Conservation (phyloP, 2,329 filamentous ascomycete genomes). For the Furcasterigmium sp. region DNA sequence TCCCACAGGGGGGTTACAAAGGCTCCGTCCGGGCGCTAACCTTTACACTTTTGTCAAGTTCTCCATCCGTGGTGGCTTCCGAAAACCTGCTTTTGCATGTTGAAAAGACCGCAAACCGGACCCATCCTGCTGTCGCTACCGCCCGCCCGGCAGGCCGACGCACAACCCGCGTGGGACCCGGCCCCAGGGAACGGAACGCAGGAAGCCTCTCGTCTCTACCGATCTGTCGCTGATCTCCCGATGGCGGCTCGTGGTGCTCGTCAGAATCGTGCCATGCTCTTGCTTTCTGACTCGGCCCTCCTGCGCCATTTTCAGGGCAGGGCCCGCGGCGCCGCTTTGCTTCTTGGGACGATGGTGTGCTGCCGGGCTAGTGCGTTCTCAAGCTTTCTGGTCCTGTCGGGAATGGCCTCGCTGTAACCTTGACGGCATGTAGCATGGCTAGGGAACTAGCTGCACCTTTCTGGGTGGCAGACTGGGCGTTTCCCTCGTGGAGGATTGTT, state of each 20-base stretch:
- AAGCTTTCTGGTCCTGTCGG: no score
- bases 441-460: no score
- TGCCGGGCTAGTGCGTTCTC: no score
- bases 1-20: no score
- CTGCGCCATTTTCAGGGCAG: background rate
- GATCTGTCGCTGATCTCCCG: background rate
- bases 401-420: no score
- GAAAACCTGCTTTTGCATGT: slow-evolving; percentile 1
- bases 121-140: background rate
- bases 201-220: background rate
- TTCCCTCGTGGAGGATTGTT: no score
- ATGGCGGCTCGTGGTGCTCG: background rate
- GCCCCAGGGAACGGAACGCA: no score
- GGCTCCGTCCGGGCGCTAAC: no score
- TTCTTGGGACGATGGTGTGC: no score
- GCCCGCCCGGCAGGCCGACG: background rate
- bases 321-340: background rate
- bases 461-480: no score
- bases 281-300: background rate
- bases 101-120: background rate
- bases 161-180: background rate
- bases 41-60: background rate
- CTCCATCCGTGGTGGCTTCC: background rate
- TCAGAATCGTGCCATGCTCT: no score
- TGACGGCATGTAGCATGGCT: no score